A percentile compares a stretch with the other conserved stretches of the same genome.
phyloP scores from a whole-genome alignment of 495 filamentous ascomycete genomes.

The Cenococcum geophilum region DNA sequence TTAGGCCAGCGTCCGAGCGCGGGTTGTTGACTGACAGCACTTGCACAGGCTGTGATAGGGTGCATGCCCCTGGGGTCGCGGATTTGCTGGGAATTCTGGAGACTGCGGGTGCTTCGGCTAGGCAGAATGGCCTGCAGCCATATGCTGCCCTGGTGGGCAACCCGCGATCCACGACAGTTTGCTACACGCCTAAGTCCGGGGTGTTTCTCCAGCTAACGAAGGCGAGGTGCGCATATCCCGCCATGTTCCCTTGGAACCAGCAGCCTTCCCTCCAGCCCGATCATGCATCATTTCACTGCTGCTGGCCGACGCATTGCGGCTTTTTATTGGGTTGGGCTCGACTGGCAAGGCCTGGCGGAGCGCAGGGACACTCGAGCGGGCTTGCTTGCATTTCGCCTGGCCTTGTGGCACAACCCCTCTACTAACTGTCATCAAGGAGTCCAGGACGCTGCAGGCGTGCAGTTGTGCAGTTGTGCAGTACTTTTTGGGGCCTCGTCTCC shows the following conservation, averaged over 20 bases:
- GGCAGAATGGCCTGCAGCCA: too few relatives aligned
- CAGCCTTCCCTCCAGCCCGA: background rate
- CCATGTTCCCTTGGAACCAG: too few relatives aligned
- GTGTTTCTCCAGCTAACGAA: background rate
- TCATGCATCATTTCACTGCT: background rate
- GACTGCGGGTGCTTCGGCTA: too few relatives aligned
- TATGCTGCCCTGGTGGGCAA: background rate
- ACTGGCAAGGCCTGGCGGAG: background rate
- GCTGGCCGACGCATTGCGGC: background rate
- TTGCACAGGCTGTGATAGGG: too few relatives aligned
- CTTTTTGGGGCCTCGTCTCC: background rate
- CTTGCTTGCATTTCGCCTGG: background rate
- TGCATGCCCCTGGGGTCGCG: too few relatives aligned
- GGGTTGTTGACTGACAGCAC: too few relatives aligned
- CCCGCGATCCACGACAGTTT: background rate
- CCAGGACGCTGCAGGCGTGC: constrained; percentile 4
- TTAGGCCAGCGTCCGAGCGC: too few relatives aligned
- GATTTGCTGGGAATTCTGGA: too few relatives aligned
- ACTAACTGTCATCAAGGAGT: background rate
- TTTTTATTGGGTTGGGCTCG: background rate
- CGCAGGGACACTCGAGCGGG: background rate
- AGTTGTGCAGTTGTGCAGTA: background rate
- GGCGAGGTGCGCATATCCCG: background rate
- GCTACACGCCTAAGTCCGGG: background rate
- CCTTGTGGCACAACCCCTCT: background rate